phyloP scores from a whole-genome alignment of 73 alveolate species.

The Stentor coeruleus region DNA sequence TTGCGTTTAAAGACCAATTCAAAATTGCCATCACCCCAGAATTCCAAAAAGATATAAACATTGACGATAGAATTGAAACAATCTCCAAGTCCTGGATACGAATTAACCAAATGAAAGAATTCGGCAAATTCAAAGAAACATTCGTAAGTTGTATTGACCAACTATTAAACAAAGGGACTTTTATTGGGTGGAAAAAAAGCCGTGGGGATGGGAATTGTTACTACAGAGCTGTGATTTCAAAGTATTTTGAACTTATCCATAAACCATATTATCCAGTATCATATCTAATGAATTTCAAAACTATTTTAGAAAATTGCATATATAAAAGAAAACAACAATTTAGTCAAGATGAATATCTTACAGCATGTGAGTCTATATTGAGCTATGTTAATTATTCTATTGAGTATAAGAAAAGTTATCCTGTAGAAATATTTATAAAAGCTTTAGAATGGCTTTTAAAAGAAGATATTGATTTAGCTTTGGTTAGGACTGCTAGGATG shows the following conservation, averaged over 20 bases:
- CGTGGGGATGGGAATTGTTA: background rate
- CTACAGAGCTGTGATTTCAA: constrained; percentile 2
- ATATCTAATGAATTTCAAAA: background rate
- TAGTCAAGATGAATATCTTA: background rate
- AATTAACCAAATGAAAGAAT: background rate
- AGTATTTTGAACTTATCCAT: background rate
- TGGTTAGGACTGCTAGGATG: background rate
- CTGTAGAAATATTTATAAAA: too few relatives aligned
- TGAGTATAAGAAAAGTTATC: background rate
- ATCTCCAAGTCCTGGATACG: background rate
- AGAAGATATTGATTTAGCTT: background rate
- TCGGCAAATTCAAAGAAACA: background rate
- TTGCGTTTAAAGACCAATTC: too few relatives aligned
- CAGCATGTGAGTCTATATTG: background rate
- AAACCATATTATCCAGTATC: background rate
- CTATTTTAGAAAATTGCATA: background rate
- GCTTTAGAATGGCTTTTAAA: background rate
- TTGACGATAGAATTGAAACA: background rate
- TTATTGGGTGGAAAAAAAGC: background rate
- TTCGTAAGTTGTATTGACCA: background rate
- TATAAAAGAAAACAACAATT: background rate
- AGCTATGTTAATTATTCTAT: background rate
- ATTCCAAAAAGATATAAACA: background rate
- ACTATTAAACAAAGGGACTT: too few relatives aligned
- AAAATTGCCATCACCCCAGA: too few relatives aligned